Conservation (phyloP, 2,329 filamentous ascomycete species). For the Fusarium sp. region DNA sequence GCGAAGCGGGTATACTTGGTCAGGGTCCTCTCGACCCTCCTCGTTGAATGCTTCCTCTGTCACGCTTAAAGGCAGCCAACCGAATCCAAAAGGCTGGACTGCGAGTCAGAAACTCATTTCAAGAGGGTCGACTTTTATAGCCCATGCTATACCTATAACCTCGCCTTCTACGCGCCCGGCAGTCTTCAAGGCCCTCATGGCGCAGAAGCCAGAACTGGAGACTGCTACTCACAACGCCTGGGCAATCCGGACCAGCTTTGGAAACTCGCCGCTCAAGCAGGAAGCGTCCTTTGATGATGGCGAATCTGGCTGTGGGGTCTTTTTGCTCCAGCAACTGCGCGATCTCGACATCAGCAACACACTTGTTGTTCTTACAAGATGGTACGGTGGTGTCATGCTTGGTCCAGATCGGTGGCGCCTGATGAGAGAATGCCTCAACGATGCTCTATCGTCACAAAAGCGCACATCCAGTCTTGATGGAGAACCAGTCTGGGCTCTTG, state of each 20-base stretch:
- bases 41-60: conserved; percentile 37
- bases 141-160: conserved; percentile 59
- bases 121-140: conserved; percentile 70
- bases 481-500: conserved; percentile 72
- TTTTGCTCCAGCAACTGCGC: conserved; percentile 67
- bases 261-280: conserved; percentile 57
- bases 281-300: conserved; percentile 72
- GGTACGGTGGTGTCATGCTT: conserved; percentile 73
- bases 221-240: conserved; percentile 71
- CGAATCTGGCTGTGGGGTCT: conserved; percentile 70
- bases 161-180: conserved; percentile 59
- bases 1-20: conserved; percentile 76
- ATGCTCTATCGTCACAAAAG: conserved; percentile 65
- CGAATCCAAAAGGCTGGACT: conserved; percentile 59
- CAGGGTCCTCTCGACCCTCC: conserved; percentile 36
- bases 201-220: conserved; percentile 63
- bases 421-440: conserved; percentile 69
- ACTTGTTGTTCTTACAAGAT: conserved; percentile 71
- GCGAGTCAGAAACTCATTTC: conserved; percentile 65
- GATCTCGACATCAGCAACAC: conserved; percentile 65
- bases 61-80: conserved; percentile 37
- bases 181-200: conserved; percentile 63
- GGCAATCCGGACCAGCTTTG: conserved; percentile 57
- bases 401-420: conserved; percentile 73
- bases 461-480: conserved; percentile 56